Conservation (phyloP, 2,329 filamentous ascomycete genomes). For the Curvularia spicifera region DNA sequence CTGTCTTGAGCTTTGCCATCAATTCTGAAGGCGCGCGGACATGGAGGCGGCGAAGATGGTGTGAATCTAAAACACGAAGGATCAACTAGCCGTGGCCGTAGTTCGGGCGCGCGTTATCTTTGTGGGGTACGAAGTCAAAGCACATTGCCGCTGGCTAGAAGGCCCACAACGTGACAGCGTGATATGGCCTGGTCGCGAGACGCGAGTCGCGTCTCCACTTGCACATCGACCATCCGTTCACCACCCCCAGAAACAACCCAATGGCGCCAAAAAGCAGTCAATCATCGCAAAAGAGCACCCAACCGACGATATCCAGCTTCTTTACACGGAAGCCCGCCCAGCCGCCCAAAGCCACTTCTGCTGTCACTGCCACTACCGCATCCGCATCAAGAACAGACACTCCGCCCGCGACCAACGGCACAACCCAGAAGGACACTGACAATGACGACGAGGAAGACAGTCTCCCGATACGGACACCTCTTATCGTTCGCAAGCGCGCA, state of each 20-base stretch:
- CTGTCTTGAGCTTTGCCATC: background rate
- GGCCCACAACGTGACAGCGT: slow-evolving; percentile 31
- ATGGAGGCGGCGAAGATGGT: background rate
- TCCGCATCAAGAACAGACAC: slow-evolving; percentile 24
- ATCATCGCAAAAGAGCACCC: slow-evolving; percentile 64
- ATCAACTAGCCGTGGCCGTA: background rate
- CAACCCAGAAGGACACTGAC: slow-evolving; percentile 4
- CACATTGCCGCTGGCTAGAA: background rate
- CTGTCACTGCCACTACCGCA: slow-evolving; percentile 12
- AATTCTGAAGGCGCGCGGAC: background rate
- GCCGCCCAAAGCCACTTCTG: slow-evolving; percentile 36
- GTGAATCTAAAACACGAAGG: background rate
- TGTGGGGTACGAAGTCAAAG: background rate
- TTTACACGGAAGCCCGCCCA: slow-evolving; percentile 63
- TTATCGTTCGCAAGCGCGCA: slow-evolving; percentile 34
- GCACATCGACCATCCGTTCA: slow-evolving; percentile 15
- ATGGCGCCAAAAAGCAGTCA: slow-evolving; percentile 50
- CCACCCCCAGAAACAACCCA: slow-evolving; percentile 19
- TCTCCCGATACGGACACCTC: slow-evolving; percentile 18
- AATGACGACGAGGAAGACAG: slow-evolving; percentile 22
- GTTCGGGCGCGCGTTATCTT: background rate
- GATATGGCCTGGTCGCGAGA: slow-evolving; percentile 20
- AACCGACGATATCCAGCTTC: slow-evolving; percentile 85
- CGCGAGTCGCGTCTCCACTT: slow-evolving; percentile 22
- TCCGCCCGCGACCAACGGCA: slow-evolving; percentile 27